These are phyloP conservation scores for Blastocystis hominis DNA, from an alignment of 352 stramenopile genomes.

Conservation along the genomic window DNA sequence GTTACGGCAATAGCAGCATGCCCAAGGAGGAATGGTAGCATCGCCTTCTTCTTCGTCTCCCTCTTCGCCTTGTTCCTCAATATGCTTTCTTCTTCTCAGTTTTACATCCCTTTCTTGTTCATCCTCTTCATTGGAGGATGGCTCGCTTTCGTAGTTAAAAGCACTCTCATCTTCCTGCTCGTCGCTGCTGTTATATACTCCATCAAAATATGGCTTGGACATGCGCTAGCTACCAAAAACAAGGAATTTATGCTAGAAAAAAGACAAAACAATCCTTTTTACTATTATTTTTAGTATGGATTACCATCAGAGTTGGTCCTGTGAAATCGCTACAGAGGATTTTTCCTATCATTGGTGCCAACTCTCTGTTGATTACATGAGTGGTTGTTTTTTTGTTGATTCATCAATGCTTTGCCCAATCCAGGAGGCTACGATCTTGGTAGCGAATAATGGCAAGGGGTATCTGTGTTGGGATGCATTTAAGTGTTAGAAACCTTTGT, in stretches of 20 bases:
- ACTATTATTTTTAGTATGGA: conserved; percentile 1
- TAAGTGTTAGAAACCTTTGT: background rate
- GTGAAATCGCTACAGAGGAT: conserved; percentile 24
- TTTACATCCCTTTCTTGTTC: background rate
- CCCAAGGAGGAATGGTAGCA: background rate
- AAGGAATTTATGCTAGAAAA: background rate
- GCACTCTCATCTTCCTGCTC: background rate
- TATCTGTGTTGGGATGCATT: background rate
- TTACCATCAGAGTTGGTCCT: conserved; percentile 11
- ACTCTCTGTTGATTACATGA: conserved; percentile 28
- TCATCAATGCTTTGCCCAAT: background rate
- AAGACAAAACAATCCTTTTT: background rate
- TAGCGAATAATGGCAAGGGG: background rate
- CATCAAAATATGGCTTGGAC: background rate
- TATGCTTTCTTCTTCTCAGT: background rate
- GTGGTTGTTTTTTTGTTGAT: conserved; percentile 22
- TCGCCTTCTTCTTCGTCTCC: conserved; percentile 11
- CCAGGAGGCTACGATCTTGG: background rate
- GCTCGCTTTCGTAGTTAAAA: background rate
- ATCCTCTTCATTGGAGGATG: background rate
- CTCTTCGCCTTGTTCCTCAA: background rate
- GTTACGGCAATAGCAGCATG: conserved; percentile 42
- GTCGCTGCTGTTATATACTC: background rate
- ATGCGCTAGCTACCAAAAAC: background rate
- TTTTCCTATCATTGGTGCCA: background rate